Base-by-base conservation (phyloP, 106 monocot species). In the Platanthera zijinensis region DNA sequence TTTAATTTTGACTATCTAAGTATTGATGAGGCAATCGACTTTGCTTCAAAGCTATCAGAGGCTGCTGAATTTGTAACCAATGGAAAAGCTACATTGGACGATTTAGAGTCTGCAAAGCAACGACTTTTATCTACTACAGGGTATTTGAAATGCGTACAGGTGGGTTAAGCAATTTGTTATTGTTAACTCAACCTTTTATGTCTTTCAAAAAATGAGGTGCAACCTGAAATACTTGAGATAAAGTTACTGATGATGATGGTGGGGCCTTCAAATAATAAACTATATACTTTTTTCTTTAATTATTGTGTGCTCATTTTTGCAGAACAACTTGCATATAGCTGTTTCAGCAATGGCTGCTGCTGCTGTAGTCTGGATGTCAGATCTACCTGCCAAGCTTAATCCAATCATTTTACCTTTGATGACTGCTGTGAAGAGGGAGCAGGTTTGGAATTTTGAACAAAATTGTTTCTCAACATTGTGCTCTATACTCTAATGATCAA, bases 71-170 rank as follows among this genome's bases (percentile, higher is more conserved):
- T 69, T 54, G 74, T 50, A 74, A 75, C 28, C 53, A 71, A 19
- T 75, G 90, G 82, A 66, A 84, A 67, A 50, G 69, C 82, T 13
- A 5, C 77, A 73, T 19, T 83, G 15, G 83, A 91, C 77, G 87
- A 91, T 52, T 46, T 94, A 75, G 89, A 94, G 52, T 87, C 83
- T 52, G 83, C 86, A 48, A 97, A 84, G 67, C 91, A 94, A 50
- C 91, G 79, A 48, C 85, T 97, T 50, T 74, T 97, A 14, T 82
- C 93, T 80, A 94, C 94, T 46, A 71, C 93, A 52, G 91, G 91
- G 71, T 97, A 97, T 81, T 89, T 97, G 69, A 97, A 91, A 81
- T 91, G 94, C 54, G 87, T 97, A 76, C 96, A 96, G 93, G 96
- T 93, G 3, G 28, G 56, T 83, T 46, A 14, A 39, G 8, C 9